These are phyloP conservation scores for Arabidopsis lyrata DNA, from an alignment of 441 rosid genomes.

Conservation along the genomic window DNA sequence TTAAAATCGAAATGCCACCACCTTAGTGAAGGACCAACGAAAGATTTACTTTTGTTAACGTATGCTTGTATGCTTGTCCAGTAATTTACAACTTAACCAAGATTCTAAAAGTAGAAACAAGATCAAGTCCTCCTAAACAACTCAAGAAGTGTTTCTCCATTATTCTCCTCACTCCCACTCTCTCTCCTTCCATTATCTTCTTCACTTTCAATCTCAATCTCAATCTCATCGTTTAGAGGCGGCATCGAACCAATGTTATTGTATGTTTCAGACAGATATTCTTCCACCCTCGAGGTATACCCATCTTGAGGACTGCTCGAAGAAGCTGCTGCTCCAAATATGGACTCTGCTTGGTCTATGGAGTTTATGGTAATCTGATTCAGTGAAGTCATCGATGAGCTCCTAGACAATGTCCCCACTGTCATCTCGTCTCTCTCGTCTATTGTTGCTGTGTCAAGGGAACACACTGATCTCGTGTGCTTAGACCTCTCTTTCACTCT, in stretches of 20 bases:
- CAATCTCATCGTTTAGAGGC: slow-evolving; percentile 51
- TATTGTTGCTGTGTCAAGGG: slow-evolving; percentile 68
- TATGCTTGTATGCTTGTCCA: slow-evolving; percentile 11
- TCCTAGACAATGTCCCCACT: slow-evolving; percentile 72
- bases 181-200: slow-evolving; percentile 44
- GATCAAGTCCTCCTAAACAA: slow-evolving; percentile 64
- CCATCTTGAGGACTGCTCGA: slow-evolving; percentile 47
- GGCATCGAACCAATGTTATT: slow-evolving; percentile 48
- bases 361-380: slow-evolving; percentile 69
- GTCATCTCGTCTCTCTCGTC: slow-evolving; percentile 81
- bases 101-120: slow-evolving; percentile 19
- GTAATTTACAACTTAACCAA: slow-evolving; percentile 38
- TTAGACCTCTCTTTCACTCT: slow-evolving; percentile 80
- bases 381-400: slow-evolving; percentile 69
- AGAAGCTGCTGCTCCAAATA: slow-evolving; percentile 50
- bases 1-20: background rate
- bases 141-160: slow-evolving; percentile 64
- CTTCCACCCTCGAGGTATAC: slow-evolving; percentile 62
- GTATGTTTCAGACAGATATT: slow-evolving; percentile 62
- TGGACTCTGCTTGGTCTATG: slow-evolving; percentile 58
- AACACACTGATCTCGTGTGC: slow-evolving; percentile 79
- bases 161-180: slow-evolving; percentile 39
- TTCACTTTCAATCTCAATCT: slow-evolving; percentile 48
- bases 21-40: background rate
- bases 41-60: background rate